Evolutionary conservation across 2,329 filamentous ascomycete species (phyloP), one percentile per base, ranked within the genome.

Genomic region (Pyrenophora seminiperda): DNA sequence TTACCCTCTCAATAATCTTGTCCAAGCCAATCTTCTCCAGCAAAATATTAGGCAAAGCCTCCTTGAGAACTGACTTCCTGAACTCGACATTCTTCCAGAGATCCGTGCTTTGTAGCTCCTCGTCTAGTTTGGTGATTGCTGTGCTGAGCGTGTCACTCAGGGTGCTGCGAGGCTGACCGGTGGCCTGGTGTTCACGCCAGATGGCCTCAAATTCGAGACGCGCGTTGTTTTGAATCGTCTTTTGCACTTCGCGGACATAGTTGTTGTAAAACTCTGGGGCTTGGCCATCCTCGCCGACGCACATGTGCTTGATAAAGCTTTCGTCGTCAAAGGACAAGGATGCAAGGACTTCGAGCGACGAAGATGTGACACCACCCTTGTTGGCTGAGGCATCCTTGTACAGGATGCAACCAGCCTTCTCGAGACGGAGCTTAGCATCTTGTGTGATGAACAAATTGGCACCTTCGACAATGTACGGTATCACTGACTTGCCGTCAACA

Each of bases 371-470:
- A 73, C 94, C 94, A 59, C 94, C 94, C 81, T 99, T 99, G 83
- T 99, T 99, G 48, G 93, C 92, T 30, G 91, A 96, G 4, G 94
- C 94, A 74, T 99, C 94, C 79, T 99, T 99, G 86, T 91, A 97
- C 32, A 99, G 77, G 65, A 97, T 85, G 70, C 91, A 95, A 53
- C 94, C 94, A n/a, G 93, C 92, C 64, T 91, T 88, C 77, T 99
- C 94, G 11, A 99, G 85, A 18, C 91, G 89, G 47, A 97, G 83
- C 79, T 97, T 97, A 65, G 93, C 93, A 67, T 99, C 94, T 75
- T 99, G 94, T 0, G 94, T 97, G 76, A 99, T 95, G 83, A 99
- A 99, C 46, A 99, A 81, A 74, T 97, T 99, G 75, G 94, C 94
- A 44, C 94, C 94, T 77, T 99, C 94, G 36, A 99, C 93, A 45